These are phyloP conservation scores for Podospora appendiculata DNA, from an alignment of 495 filamentous ascomycete species.

Conservation along the genomic window DNA sequence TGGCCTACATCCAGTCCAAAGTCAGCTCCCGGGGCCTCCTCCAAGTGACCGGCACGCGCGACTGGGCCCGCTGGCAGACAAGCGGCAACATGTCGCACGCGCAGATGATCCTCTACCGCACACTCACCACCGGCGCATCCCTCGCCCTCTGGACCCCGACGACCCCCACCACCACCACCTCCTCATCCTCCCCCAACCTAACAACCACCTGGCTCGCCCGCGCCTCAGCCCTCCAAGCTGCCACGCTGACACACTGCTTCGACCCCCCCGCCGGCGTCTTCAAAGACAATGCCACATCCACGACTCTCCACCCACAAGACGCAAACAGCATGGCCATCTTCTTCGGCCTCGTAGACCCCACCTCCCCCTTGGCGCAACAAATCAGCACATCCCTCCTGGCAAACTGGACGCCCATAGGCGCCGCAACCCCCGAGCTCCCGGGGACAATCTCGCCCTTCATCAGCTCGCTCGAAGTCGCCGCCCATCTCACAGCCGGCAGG, in stretches of 20 bases:
- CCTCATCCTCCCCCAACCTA: slow-evolving; percentile 6
- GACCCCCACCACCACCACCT: slow-evolving; percentile 23
- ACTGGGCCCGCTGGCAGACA: slow-evolving; percentile 52
- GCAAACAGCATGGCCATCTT: not conserved
- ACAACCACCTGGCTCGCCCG: slow-evolving; percentile 34
- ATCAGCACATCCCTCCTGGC: not conserved
- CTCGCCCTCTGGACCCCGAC: slow-evolving; percentile 42
- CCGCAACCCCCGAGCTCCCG: slow-evolving; percentile 40
- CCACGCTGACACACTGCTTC: slow-evolving; percentile 44
- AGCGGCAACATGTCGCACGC: slow-evolving; percentile 46
- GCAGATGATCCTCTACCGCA: slow-evolving; percentile 52
- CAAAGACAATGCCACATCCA: slow-evolving; percentile 46
- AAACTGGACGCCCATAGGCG: not conserved
- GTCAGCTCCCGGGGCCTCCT: slow-evolving; percentile 38
- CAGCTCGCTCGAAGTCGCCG: slow-evolving; percentile 56
- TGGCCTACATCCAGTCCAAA: slow-evolving; percentile 47
- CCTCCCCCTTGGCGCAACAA: not conserved
- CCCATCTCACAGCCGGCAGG: slow-evolving; percentile 47
- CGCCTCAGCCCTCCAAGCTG: slow-evolving; percentile 29
- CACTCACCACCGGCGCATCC: slow-evolving; percentile 39
- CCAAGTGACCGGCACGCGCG: slow-evolving; percentile 46
- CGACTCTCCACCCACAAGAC: not conserved
- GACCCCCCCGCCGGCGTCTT: slow-evolving; percentile 46
- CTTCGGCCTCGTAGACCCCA: not conserved
- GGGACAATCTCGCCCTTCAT: slow-evolving; percentile 59